Percentiles rank a stretch among this genome's conserved stretches.
Conservation (phyloP, 768 basidiomycete species). For the Xanthoconium purpureum region DNA sequence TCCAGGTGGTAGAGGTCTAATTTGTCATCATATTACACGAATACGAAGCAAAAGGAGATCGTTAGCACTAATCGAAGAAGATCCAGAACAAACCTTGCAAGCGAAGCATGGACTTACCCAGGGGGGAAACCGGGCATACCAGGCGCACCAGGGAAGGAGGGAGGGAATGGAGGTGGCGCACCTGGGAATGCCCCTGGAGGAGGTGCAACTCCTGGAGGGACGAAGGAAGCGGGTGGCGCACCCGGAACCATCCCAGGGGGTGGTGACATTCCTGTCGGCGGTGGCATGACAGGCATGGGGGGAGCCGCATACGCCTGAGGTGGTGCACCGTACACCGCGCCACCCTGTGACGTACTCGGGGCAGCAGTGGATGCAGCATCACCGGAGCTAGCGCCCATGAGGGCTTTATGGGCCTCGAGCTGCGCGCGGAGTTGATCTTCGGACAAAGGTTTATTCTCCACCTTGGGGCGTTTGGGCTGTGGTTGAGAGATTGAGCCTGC, state of each 20-base stretch:
- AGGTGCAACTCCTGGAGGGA: slow-evolving; percentile 36
- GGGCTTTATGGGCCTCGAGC: slow-evolving; percentile 83
- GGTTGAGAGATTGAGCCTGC: slow-evolving; percentile 81
- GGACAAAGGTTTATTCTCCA: slow-evolving; percentile 71
- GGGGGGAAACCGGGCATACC: slow-evolving; percentile 53
- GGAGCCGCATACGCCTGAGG: slow-evolving; percentile 64
- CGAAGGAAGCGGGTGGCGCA: slow-evolving; percentile 41
- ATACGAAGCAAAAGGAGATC: slow-evolving; percentile 9
- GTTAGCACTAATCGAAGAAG: slow-evolving; percentile 20
- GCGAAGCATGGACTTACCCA: slow-evolving; percentile 41
- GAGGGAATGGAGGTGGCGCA: slow-evolving; percentile 37
- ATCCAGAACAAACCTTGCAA: slow-evolving; percentile 14
- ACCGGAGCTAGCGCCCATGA: slow-evolving; percentile 68
- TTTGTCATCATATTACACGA: slow-evolving; percentile 8
- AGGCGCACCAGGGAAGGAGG: slow-evolving; percentile 43
- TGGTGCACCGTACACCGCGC: slow-evolving; percentile 70
- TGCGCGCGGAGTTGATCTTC: slow-evolving; percentile 85
- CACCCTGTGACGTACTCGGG: slow-evolving; percentile 36
- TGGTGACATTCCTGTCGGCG: slow-evolving; percentile 33
- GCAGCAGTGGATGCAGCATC: slow-evolving; percentile 33
- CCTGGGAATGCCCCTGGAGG: slow-evolving; percentile 40
- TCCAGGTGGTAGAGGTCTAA: slow-evolving; percentile 52
- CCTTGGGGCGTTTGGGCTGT: slow-evolving; percentile 75
- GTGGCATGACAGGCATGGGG: slow-evolving; percentile 32
- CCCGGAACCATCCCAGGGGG: slow-evolving; percentile 42